Percentiles rank a stretch among this genome's conserved stretches.
These are phyloP conservation scores for Teratosphaeria pseudoeucalypti DNA, from an alignment of 2,329 filamentous ascomycete species.

Conservation along the genomic window DNA sequence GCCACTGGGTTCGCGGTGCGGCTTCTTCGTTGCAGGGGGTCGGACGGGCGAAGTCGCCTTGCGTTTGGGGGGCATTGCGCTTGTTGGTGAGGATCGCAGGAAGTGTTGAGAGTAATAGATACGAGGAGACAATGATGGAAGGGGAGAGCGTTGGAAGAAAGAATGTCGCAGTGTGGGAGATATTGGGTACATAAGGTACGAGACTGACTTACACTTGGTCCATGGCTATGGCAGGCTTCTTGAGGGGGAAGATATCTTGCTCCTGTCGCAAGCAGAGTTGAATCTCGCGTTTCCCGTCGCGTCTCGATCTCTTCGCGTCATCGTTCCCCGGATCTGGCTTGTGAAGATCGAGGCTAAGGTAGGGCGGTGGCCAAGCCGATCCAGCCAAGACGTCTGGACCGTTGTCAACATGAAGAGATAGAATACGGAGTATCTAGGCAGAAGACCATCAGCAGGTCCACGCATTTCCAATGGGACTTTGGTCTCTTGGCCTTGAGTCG, in stretches of 20 bases:
- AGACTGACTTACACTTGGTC: neutral
- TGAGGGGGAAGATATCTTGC: neutral
- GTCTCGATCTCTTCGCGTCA: neutral
- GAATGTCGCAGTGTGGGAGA: neutral
- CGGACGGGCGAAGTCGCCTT: slow-evolving; percentile 23
- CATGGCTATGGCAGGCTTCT: neutral
- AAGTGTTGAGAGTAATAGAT: neutral
- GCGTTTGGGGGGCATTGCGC: slow-evolving; percentile 17
- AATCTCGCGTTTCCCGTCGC: neutral
- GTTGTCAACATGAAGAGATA: too few relatives aligned
- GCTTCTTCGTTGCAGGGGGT: slow-evolving; percentile 16
- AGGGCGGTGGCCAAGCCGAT: neutral
- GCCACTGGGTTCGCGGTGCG: slow-evolving; percentile 3
- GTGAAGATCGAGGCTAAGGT: neutral
- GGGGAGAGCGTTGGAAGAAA: neutral
- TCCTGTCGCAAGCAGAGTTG: neutral
- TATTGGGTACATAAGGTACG: neutral
- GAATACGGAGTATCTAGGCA: too few relatives aligned
- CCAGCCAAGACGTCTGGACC: too few relatives aligned
- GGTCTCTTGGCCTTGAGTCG: too few relatives aligned
- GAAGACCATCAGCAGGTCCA: too few relatives aligned
- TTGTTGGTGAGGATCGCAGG: neutral
- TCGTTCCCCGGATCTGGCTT: neutral
- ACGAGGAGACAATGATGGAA: neutral
- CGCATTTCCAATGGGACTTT: too few relatives aligned